Conservation (phyloP, 331 rosid genomes). For the Malus hybrid region DNA sequence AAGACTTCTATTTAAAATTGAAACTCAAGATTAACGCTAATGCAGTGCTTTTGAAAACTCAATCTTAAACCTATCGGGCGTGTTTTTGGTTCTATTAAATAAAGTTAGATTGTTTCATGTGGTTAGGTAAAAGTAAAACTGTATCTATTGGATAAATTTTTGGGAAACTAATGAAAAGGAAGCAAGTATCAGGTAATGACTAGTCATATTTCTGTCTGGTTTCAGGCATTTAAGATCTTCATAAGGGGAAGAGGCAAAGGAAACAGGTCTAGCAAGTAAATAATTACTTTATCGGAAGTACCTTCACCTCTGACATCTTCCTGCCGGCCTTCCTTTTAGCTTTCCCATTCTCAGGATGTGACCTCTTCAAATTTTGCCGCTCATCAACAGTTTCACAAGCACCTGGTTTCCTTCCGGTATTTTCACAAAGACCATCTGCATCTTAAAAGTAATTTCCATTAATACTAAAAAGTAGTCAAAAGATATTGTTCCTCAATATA, state of each 20-base stretch:
- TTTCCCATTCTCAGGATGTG: conserved; percentile 29
- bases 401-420: conserved; percentile 39
- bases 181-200: not conserved
- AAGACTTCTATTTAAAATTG: not conserved
- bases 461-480: not conserved
- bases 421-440: conserved; percentile 75
- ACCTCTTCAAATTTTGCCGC: conserved; percentile 19
- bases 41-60: not conserved
- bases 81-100: not conserved
- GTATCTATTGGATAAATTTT: not conserved
- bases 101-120: not conserved
- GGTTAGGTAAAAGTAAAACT: not conserved
- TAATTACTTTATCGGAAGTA: conserved; percentile 16
- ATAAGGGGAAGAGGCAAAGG: not conserved
- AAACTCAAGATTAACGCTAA: not conserved
- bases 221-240: not conserved
- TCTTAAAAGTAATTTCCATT: conserved; percentile 7
- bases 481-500: not conserved
- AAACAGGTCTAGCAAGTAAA: not conserved
- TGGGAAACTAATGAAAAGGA: not conserved
- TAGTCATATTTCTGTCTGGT: not conserved
- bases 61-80: not conserved
- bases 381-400: conserved; percentile 39
- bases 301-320: conserved; percentile 49
- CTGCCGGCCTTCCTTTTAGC: conserved; percentile 27